Evolutionary conservation across 1,284 basidiomycete genomes (phyloP), one percentile per base, ranked within the genome.

Genomic region (Moesziomyces antarcticus): DNA sequence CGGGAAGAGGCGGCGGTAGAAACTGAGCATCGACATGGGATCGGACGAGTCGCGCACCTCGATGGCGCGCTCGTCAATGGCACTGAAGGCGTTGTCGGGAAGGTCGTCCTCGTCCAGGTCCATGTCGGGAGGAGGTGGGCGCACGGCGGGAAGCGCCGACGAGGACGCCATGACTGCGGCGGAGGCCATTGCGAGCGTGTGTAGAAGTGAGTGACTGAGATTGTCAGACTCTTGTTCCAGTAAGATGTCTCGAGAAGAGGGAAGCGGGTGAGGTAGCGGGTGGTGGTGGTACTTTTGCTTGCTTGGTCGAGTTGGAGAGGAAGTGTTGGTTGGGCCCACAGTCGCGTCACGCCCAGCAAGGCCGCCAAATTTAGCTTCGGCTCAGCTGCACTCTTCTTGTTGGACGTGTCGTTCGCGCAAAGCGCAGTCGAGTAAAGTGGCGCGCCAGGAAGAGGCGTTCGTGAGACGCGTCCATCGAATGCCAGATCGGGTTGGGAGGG

Each of bases 1-100:
- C 1, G 96, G 96, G 82, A 97, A 97, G 0, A 99, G 87, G 33
- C 94, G 89, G 41, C 90, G 88, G 86, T 99, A 99, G 86, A 94
- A 99, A 5, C 91, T 89, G 49, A 92, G 87, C 92, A 97, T 95
- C 53, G 89, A 88, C 78, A 88, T 86, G 1, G 88, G 88, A 46
- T 88, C 87, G 50, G 84, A 84, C n/a, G 87, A 85, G 75, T 86
- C 84, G 52, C 79, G 78, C 25, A 79, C 70, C 46, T 84, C 77
- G 74, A 85, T 72, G 71, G 60, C 57, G 27, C 66, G 57, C 56
- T 80, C 78, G 47, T 81, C 81, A 47, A 81, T 69, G 22, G 63
- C 53, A 6, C 64, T 56, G 27, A 80, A 58, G 20, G 70, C 78
- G 13, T 73, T 61, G 53, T 80, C 79, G 16, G 53, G 61, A 6